Base-by-base conservation (phyloP, 495 filamentous ascomycete species). In the Aspergillus ellipticus region DNA sequence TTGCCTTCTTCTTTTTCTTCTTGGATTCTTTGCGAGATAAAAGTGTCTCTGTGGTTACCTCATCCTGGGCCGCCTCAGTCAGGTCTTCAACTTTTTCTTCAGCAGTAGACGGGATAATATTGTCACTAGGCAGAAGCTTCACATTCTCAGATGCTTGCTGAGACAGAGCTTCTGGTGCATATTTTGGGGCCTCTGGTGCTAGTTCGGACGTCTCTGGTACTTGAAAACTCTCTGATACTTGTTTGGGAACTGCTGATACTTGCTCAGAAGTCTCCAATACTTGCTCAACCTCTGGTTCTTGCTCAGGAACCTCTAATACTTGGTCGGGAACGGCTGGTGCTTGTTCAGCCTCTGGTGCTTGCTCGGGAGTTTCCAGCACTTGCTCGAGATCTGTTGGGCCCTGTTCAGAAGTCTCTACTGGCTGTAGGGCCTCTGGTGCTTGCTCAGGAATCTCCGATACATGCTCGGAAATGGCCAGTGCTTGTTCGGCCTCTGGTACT, bases 1-100 rank as follows among this genome's bases (percentile, higher is more conserved):
- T 63, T 4, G 62, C 56, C 54, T 65, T 61, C 49, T 66, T 66
- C 52, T 55, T 71, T 61, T 65, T 64, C 67, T 66, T 70, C 62
- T 59, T 67, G 46, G 60, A 70, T 51, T 51, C 57, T 24, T 62
- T 66, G 42, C 59, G 59, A 29, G 43, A 60, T 5, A 60, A 35
- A 6, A 29, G 17, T 15, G 35, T 35, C n/a, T 60, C 54, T 3
- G 15, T 19, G 11, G 17, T 5, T 45, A 29, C 8, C 8, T 58
- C 35, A 26, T 61, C 57, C 31, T 57, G 21, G 11, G 29, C 26
- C n/a, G 61, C 53, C 13, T 52, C 37, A 4, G 47, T 46, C 20
- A 51, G 11, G 19, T 20, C 49, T 48, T 60, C 48, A 39, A 24
- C 26, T 21, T 37, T 47, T 31, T 26, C 19, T 13, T 53, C 43